A percentile compares a stretch with the other conserved stretches of the same genome.
phyloP scores from a whole-genome alignment of 2,329 filamentous ascomycete species.

The Pseudocercospora pini-densiflorae region DNA sequence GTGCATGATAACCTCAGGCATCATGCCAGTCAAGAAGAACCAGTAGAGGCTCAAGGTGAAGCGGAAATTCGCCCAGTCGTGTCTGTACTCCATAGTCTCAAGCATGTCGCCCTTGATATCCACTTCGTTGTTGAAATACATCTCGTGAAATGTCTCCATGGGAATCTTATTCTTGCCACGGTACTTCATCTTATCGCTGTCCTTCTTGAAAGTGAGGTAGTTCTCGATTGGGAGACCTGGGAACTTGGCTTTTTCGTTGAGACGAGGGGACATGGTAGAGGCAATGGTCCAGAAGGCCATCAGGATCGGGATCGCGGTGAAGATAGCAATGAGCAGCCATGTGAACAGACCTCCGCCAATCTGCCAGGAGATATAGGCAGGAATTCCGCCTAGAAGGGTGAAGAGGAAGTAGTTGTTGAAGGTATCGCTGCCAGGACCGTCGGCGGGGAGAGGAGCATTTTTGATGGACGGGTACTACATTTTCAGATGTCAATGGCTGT shows the following conservation, averaged over 20 bases:
- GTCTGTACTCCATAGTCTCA: slow-evolving; percentile 88
- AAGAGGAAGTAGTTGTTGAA: slow-evolving; percentile 86
- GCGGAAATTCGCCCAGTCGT: slow-evolving; percentile 95
- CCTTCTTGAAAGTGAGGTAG: slow-evolving; percentile 81
- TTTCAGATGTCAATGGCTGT: slow-evolving; percentile 17
- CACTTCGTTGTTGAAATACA: slow-evolving; percentile 95
- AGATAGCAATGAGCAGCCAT: slow-evolving; percentile 79
- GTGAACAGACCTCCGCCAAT: slow-evolving; percentile 86
- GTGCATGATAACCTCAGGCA: slow-evolving; percentile 91
- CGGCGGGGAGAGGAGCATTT: slow-evolving; percentile 91
- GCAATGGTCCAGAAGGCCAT: slow-evolving; percentile 79
- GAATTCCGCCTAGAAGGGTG: slow-evolving; percentile 70
- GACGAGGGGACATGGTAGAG: slow-evolving; percentile 82
- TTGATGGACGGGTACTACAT: slow-evolving; percentile 82
- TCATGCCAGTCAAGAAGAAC: slow-evolving; percentile 85
- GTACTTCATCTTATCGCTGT: slow-evolving; percentile 67
- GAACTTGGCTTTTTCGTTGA: slow-evolving; percentile 87
- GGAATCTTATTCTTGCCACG: slow-evolving; percentile 79
- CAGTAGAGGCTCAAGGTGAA: slow-evolving; percentile 87
- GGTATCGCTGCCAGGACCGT: slow-evolving; percentile 78
- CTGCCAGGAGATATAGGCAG: slow-evolving; percentile 81
- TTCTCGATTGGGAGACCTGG: slow-evolving; percentile 87
- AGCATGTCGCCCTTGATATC: slow-evolving; percentile 94
- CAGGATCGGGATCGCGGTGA: slow-evolving; percentile 80
- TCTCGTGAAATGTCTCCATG: slow-evolving; percentile 94